Conservation (phyloP, 2,329 filamentous ascomycete genomes). For the Hypoxylon sp. region DNA sequence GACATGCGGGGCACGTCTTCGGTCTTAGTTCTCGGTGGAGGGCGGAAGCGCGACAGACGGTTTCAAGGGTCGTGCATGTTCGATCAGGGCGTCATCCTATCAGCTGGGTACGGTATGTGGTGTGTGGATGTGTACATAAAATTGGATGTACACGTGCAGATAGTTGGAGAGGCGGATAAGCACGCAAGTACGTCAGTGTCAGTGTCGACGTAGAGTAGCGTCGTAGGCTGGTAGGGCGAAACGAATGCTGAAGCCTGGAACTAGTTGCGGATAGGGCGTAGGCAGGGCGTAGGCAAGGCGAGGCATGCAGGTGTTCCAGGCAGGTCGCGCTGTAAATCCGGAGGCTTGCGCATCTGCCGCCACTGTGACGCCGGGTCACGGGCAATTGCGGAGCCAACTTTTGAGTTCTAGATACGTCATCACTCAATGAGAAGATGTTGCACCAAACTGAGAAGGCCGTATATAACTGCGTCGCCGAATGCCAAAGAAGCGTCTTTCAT, state of each 20-base stretch:
- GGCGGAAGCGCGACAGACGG: slow-evolving; percentile 28
- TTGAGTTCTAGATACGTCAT: slow-evolving; percentile 48
- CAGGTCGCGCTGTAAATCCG: slow-evolving; percentile 34
- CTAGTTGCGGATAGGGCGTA: slow-evolving; percentile 15
- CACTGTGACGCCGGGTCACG: slow-evolving; percentile 49
- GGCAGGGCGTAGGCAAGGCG: not conserved
- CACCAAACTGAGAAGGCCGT: slow-evolving; percentile 25
- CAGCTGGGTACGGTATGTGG: slow-evolving; percentile 4
- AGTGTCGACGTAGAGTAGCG: slow-evolving; percentile 23
- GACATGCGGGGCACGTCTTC: slow-evolving; percentile 60
- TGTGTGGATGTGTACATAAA: not conserved
- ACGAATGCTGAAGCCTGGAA: slow-evolving; percentile 2
- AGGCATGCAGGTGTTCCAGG: not conserved
- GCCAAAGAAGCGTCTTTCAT: not conserved
- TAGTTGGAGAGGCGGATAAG: slow-evolving; percentile 1
- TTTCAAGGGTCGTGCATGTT: slow-evolving; percentile 45
- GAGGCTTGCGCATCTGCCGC: slow-evolving; percentile 47
- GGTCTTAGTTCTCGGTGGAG: slow-evolving; percentile 4
- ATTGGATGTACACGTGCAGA: not conserved
- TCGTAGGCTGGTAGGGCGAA: not conserved
- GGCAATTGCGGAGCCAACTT: slow-evolving; percentile 33
- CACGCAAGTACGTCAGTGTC: slow-evolving; percentile 30
- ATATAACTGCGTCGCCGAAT: slow-evolving; percentile 24
- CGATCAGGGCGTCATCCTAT: slow-evolving; percentile 23
- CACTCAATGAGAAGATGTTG: slow-evolving; percentile 36